Base-by-base conservation (phyloP, 768 basidiomycete species). In the Lactarius trivialis region DNA sequence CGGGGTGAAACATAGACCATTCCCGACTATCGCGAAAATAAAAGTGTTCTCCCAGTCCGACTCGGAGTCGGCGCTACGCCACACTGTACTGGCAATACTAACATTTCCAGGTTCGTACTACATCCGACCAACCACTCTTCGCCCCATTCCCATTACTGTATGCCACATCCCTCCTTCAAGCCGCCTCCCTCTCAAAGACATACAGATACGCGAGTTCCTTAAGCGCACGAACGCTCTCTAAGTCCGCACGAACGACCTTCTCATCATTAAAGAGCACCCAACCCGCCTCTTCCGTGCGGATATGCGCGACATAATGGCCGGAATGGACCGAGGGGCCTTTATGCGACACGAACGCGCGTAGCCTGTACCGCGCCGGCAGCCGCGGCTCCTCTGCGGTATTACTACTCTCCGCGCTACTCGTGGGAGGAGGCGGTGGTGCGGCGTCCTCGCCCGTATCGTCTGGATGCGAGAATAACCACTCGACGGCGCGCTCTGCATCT, bases 231-330 rank as follows among this genome's bases (percentile, higher is more conserved):
- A 95, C 90, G 70, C 91, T 92, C 72, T 88, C 83, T 62, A 73
- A 78, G 70, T 96, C 92, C 3, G 94, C 94, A 73, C 82, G 85
- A 11, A 97, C 94, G 4, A 95, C 94, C 76, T 94, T 96, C 76
- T 95, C 93, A 71, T 98, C 96, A 69, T 98, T 97, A 73, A 94
- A 97, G 69, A 98, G 73, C 60, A 95, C 88, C 93, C 96, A 96
- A 11, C 79, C 78, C 24, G 79, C 82, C 36, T 76, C 82, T 6
- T 68, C 53, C 32, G 56, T 60, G 57, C 80, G 76, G 33, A 92
- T 80, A 70, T 95, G 91, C 28, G 91, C 91, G 14, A 95, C 91
- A 69, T 97, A 96, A 68, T 93, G 95, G 0, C 89, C 95, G 0
- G 93, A 96, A 71, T 98, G 96, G 28, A 95, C 93, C 0, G 91